A percentile compares a stretch with the other conserved stretches of the same genome.
These are phyloP conservation scores for Dorcoceras hygrometricum DNA, from an alignment of 257 asterid species.

Conservation along the genomic window DNA sequence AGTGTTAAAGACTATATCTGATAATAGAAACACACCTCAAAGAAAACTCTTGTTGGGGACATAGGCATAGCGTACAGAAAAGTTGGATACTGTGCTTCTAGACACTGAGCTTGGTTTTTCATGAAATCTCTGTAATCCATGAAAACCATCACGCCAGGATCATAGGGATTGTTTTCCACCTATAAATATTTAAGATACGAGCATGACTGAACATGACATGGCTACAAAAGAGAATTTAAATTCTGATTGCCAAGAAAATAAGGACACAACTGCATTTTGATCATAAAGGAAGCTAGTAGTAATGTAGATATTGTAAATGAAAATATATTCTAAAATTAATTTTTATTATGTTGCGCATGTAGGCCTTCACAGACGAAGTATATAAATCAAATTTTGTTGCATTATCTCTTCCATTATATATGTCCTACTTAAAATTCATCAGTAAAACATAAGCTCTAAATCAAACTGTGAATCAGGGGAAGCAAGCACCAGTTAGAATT, in stretches of 20 bases:
- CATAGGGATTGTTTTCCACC: slow-evolving; percentile 97
- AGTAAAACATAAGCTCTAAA: not conserved
- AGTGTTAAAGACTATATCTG: not conserved
- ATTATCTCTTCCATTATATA: not conserved
- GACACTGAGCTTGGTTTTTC: slow-evolving; percentile 42
- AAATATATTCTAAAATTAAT: too few species aligned
- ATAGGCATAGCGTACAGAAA: slow-evolving; percentile 98
- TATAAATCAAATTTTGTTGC: not conserved
- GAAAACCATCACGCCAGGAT: slow-evolving; percentile 92
- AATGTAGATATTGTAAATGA: too few species aligned
- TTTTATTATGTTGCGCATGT: not conserved
- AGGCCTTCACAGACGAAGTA: not conserved
- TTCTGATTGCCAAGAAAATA: slow-evolving; percentile 6
- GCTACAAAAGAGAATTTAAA: slow-evolving; percentile 1
- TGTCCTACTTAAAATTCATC: not conserved
- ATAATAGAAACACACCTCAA: slow-evolving; percentile 53
- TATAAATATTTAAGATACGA: slow-evolving; percentile 26
- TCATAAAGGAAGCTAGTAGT: not conserved
- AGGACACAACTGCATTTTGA: not conserved
- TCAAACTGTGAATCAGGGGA: not conserved
- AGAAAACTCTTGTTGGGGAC: slow-evolving; percentile 84
- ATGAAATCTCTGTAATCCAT: slow-evolving; percentile 92
- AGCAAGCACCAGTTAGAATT: not conserved
- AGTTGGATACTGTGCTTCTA: slow-evolving; percentile 78
- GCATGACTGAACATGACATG: not conserved